Evolutionary conservation across 805 yeast genomes (phyloP), one percentile per base, ranked within the genome.

Genomic region (Diddensiella santjacobensis): DNA sequence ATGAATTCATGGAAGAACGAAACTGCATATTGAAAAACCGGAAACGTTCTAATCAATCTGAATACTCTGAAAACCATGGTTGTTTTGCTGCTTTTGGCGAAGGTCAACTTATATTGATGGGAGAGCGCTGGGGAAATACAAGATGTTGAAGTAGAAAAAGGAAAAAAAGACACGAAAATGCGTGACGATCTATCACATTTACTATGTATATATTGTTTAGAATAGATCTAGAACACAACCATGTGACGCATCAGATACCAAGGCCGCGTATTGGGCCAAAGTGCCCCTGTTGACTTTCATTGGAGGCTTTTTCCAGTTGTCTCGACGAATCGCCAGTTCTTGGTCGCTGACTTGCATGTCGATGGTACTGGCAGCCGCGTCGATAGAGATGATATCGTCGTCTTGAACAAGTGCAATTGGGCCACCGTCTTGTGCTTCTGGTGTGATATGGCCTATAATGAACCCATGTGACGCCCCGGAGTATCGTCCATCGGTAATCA

Each of bases 391-490:
- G 56, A 73, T 79, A 69, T 90, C 98, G 50, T 96, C 97, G 62
- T 90, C 85, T 62, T 83, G 66, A 46, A 89, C 96, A 59, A 90
- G 75, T 46, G 89, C 97, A 70, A 90, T 89, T 65, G 98, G 98
- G 44, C 98, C 98, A 67, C 97, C 98, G 58, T 84, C 90, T 54
- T 88, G 90, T 50, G 97, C 97, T 74, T 90, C 97, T 49, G 98
- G 98, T 30, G 87, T 96, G 67, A 90, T 85, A 71, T 90, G 98
- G 44, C 98, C 98, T 67, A 90, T 90, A 64, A 90, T 77, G 81
- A 90, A 90, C 41, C 98, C 98, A 67, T 91, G 98, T 40, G 97
- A 91, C 49, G 97, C 98, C 66, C 98, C 98, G 44, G 95, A 85
- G 76, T 90, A 90, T 75, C 98, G 83, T 63, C 98, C 98, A 67